Conservation (phyloP, 2,329 filamentous ascomycete species). For the Leptographium wingfieldii region DNA sequence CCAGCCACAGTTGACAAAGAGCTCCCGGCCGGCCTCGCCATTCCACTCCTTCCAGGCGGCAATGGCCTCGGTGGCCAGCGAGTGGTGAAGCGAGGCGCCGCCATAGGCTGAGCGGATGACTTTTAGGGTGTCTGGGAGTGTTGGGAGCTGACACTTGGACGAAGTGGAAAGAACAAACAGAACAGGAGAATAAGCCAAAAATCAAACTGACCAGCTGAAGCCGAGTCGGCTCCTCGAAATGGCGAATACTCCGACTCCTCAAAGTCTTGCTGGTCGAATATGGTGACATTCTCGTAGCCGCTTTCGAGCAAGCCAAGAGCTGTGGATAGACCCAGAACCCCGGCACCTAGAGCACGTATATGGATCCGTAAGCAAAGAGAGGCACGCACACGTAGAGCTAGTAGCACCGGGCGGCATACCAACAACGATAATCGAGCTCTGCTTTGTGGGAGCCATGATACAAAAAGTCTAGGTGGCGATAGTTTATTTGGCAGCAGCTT, state of each 20-base stretch:
- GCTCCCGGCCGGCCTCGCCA: not conserved
- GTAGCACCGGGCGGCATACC: not conserved
- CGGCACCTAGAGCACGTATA: not conserved
- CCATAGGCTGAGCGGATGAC: conserved; percentile 2
- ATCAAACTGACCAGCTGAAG: not conserved
- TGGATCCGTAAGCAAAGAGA: not conserved
- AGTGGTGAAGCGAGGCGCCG: not conserved
- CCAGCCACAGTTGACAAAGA: conserved; percentile 3
- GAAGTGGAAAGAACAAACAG: not conserved
- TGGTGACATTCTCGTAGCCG: conserved; percentile 1
- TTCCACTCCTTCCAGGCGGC: conserved; percentile 2
- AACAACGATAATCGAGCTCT: not conserved
- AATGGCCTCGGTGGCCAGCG: conserved; percentile 1
- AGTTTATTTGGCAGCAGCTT: not conserved
- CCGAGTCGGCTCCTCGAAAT: not conserved
- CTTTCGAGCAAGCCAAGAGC: not conserved
- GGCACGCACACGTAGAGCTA: not conserved
- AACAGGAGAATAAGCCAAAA: not conserved
- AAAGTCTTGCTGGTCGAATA: not conserved
- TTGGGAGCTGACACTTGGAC: not conserved
- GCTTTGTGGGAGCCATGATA: not conserved
- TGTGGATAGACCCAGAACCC: conserved; percentile 1
- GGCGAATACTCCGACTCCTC: not conserved
- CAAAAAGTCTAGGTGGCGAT: not conserved
- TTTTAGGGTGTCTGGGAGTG: not conserved